These are phyloP conservation scores for Oxytropis ochrocephala DNA, from an alignment of 306 rosid species.

Conservation along the genomic window DNA sequence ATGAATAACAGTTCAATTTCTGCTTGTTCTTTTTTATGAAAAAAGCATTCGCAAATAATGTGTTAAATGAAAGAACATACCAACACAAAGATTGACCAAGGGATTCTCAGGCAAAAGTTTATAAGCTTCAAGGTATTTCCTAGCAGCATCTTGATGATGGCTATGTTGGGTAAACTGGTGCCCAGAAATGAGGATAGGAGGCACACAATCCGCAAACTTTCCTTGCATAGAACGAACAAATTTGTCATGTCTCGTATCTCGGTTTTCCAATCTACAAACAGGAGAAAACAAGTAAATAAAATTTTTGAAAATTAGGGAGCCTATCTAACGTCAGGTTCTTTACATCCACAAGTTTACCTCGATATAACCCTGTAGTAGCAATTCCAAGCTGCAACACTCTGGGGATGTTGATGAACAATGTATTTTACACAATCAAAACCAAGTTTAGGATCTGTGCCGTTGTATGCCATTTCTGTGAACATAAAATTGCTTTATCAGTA, in stretches of 20 bases:
- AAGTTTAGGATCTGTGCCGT: conserved; percentile 73
- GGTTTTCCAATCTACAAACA: conserved; percentile 61
- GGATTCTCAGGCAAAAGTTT: conserved; percentile 67
- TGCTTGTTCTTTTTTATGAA: conserved; percentile 1
- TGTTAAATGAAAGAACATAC: conserved; percentile 36
- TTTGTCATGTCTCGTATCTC: conserved; percentile 66
- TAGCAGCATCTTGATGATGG: conserved; percentile 88
- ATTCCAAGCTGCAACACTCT: conserved; percentile 86
- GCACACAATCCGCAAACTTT: conserved; percentile 61
- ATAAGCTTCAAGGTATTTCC: conserved; percentile 88
- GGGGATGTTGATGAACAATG: conserved; percentile 74
- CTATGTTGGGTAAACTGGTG: conserved; percentile 65
- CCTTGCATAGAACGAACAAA: conserved; percentile 55
- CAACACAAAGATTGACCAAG: conserved; percentile 78
- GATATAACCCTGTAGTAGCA: conserved; percentile 92
- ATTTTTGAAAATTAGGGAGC: background rate
- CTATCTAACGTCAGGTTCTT: background rate
- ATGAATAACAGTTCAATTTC: background rate
- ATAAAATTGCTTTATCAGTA: conserved; percentile 15
- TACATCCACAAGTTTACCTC: conserved; percentile 37
- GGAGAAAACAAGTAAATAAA: conserved; percentile 9
- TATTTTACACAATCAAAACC: conserved; percentile 79
- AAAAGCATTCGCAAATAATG: background rate
- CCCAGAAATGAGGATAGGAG: conserved; percentile 69
- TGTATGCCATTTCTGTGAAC: conserved; percentile 77